Evolutionary conservation across 192 early-diverging fungal genomes (phyloP).

Genomic region (Spizellomyces sp.): DNA sequence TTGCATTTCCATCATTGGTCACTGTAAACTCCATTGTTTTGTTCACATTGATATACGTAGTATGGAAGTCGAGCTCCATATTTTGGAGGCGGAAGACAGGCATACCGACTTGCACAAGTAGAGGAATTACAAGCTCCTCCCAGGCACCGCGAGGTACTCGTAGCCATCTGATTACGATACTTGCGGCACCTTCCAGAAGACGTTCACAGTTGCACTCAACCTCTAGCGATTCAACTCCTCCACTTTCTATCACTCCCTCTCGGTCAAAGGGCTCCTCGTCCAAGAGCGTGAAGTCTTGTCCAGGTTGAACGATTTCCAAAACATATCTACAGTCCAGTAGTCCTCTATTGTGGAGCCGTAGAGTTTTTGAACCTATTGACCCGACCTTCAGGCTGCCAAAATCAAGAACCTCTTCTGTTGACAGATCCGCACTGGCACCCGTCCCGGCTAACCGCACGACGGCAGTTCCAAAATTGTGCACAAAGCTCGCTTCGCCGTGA

Average conservation of each 20-base stretch:
- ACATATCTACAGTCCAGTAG: conserved; percentile 50
- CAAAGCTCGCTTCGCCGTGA: conserved; percentile 56
- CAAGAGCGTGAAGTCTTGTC: conserved; percentile 42
- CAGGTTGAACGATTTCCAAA: conserved; percentile 52
- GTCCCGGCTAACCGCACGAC: conserved; percentile 52
- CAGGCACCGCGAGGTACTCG: conserved; percentile 49
- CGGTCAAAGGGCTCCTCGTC: conserved; percentile 59
- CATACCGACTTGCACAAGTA: conserved; percentile 54
- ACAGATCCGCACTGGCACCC: conserved; percentile 61
- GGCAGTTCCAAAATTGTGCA: conserved; percentile 53
- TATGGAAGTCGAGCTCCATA: conserved; percentile 62
- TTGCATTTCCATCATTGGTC: conserved; percentile 61
- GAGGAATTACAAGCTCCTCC: conserved; percentile 44
- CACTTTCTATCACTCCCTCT: conserved; percentile 51
- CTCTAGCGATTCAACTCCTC: conserved; percentile 36
- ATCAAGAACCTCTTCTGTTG: conserved; percentile 46
- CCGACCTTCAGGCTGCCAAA: conserved; percentile 58
- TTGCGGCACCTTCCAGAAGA: conserved; percentile 29
- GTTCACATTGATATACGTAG: conserved; percentile 62
- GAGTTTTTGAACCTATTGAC: conserved; percentile 29
- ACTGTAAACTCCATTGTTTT: conserved; percentile 52
- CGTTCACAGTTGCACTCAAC: conserved; percentile 55
- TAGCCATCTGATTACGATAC: conserved; percentile 48
- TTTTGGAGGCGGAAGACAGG: conserved; percentile 58
- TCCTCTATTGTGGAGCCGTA: conserved; percentile 58